phyloP scores from a whole-genome alignment of 2,329 filamentous ascomycete genomes.

The Clathrospora elynae region DNA sequence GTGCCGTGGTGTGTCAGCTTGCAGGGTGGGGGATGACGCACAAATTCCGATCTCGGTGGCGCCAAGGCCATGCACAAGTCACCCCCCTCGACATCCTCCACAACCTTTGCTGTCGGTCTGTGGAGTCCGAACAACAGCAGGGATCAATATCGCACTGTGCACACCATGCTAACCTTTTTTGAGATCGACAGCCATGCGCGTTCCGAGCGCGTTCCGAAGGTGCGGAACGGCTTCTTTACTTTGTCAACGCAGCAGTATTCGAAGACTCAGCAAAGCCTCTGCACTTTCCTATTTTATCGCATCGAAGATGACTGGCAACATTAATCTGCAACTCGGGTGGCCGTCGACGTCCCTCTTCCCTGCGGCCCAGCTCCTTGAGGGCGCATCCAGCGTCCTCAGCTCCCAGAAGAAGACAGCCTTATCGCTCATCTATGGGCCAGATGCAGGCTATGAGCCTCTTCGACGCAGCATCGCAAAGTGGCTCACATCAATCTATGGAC shows the following conservation, averaged over 20 bases:
- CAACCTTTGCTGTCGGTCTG: too few relatives aligned
- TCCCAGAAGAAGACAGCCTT: slow-evolving; percentile 61
- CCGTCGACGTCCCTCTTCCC: slow-evolving; percentile 67
- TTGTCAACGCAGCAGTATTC: neutral
- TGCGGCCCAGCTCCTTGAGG: slow-evolving; percentile 60
- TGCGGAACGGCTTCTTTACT: too few relatives aligned
- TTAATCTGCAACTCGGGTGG: slow-evolving; percentile 72
- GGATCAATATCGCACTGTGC: too few relatives aligned
- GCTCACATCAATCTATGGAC: slow-evolving; percentile 65
- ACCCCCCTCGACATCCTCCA: too few relatives aligned
- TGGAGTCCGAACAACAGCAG: too few relatives aligned
- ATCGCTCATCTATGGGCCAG: slow-evolving; percentile 75
- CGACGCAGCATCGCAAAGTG: slow-evolving; percentile 69
- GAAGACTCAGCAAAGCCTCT: neutral
- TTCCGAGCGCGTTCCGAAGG: slow-evolving; percentile 5
- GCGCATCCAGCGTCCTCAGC: slow-evolving; percentile 63
- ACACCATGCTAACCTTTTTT: too few relatives aligned
- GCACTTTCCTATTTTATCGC: too few relatives aligned
- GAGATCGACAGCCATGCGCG: too few relatives aligned
- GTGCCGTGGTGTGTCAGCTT: neutral
- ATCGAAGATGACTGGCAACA: slow-evolving; percentile 36
- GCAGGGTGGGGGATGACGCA: slow-evolving; percentile 5
- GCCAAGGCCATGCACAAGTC: neutral
- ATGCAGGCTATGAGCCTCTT: slow-evolving; percentile 72
- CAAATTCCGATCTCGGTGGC: slow-evolving; percentile 5